Percentiles rank a stretch among this genome's conserved stretches.
Conservation (phyloP, 495 filamentous ascomycete species). For the Penicillium chermesinum region DNA sequence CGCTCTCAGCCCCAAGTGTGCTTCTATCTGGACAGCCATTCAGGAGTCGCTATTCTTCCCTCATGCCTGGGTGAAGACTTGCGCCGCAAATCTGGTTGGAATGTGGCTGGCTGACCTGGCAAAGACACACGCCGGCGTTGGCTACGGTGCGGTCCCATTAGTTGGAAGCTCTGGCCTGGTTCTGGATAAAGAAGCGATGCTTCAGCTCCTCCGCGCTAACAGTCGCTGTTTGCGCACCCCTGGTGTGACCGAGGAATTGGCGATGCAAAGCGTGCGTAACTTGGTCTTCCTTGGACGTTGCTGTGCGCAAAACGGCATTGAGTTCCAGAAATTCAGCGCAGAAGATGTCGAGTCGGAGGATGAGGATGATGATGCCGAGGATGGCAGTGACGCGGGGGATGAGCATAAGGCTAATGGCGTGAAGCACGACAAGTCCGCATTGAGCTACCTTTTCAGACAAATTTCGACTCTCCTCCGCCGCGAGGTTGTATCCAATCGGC, state of each 20-base stretch:
- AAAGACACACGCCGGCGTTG: conserved; percentile 49
- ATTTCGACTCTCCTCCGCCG: conserved; percentile 71
- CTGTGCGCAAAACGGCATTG: conserved; percentile 59
- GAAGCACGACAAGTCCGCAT: conserved; percentile 41
- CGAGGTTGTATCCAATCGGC: conserved; percentile 60
- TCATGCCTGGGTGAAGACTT: conserved; percentile 70
- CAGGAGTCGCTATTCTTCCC: conserved; percentile 65
- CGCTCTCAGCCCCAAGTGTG: conserved; percentile 51
- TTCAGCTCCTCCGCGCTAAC: conserved; percentile 57
- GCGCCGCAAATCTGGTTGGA: conserved; percentile 67
- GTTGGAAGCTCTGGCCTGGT: conserved; percentile 63
- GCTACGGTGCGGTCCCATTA: conserved; percentile 55
- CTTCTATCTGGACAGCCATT: conserved; percentile 61
- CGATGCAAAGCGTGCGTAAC: conserved; percentile 68
- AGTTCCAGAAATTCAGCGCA: conserved; percentile 37
- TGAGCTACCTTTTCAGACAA: conserved; percentile 69
- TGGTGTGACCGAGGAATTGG: conserved; percentile 61
- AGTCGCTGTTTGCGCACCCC: conserved; percentile 62
- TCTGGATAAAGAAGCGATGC: conserved; percentile 59
- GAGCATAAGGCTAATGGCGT: conserved; percentile 25
- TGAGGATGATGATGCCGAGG: conserved; percentile 43
- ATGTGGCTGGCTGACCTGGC: conserved; percentile 75
- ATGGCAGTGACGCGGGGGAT: conserved; percentile 34
- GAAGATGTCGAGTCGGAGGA: conserved; percentile 36
- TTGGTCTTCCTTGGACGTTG: conserved; percentile 68